phyloP scores from a whole-genome alignment of 1,284 basidiomycete genomes.

The Leucoagaricus sp. region DNA sequence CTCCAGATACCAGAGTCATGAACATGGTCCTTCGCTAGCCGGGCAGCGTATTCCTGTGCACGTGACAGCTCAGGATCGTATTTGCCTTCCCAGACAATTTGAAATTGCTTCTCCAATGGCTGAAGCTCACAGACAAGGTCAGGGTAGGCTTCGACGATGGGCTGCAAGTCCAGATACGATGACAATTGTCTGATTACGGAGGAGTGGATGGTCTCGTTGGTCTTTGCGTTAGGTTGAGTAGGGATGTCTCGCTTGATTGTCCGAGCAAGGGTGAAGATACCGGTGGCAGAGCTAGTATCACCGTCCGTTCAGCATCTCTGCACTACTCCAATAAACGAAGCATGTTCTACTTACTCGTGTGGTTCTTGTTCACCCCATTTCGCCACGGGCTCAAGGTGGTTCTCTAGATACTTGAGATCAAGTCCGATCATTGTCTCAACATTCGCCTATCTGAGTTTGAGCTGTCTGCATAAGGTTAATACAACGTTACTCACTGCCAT shows the following conservation, averaged over 20 bases:
- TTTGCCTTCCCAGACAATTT: slow-evolving; percentile 42
- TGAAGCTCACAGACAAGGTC: slow-evolving; percentile 44
- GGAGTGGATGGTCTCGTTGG: slow-evolving; percentile 61
- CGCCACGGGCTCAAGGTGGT: slow-evolving; percentile 50
- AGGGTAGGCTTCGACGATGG: slow-evolving; percentile 42
- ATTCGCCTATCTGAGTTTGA: slow-evolving; percentile 46
- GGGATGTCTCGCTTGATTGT: slow-evolving; percentile 52
- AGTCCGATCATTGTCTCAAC: slow-evolving; percentile 55
- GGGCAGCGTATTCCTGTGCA: slow-evolving; percentile 21
- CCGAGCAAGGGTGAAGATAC: slow-evolving; percentile 51
- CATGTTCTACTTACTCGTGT: slow-evolving; percentile 51
- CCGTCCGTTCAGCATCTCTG: not conserved
- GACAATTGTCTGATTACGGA: slow-evolving; percentile 53
- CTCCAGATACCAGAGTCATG: slow-evolving; percentile 5
- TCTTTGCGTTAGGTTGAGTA: slow-evolving; percentile 41
- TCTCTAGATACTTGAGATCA: slow-evolving; percentile 52
- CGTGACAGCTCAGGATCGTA: slow-evolving; percentile 24
- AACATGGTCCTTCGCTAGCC: slow-evolving; percentile 1
- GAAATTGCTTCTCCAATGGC: slow-evolving; percentile 55
- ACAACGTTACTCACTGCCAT: slow-evolving; percentile 51
- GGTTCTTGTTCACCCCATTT: slow-evolving; percentile 62
- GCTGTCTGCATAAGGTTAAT: not conserved
- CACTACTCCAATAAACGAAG: not conserved
- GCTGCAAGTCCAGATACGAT: slow-evolving; percentile 36
- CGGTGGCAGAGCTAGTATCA: slow-evolving; percentile 44